Evolutionary conservation across 495 filamentous ascomycete genomes (phyloP).

Genomic region (Tuber umbilicatum): DNA sequence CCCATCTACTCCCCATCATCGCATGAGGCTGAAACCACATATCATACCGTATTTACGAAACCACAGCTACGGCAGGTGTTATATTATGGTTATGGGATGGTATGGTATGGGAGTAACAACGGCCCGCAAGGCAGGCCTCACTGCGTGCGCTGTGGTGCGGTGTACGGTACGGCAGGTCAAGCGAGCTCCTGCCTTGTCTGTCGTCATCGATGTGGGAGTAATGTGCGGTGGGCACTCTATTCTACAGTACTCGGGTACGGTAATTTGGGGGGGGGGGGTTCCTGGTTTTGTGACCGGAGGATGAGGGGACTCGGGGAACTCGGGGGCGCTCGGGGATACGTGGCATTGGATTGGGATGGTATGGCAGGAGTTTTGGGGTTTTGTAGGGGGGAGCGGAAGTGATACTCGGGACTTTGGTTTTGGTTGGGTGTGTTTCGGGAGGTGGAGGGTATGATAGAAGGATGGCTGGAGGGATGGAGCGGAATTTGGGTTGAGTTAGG

Average conservation of each 20-base stretch:
- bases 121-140: background rate
- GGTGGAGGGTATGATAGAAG: background rate
- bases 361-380: background rate
- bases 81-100: constrained; percentile 5
- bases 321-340: constrained; percentile 3
- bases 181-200: background rate
- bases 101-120: background rate
- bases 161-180: background rate
- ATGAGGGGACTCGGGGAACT: background rate
- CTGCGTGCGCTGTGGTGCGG: background rate
- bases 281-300: background rate
- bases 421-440: background rate
- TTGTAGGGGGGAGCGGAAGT: background rate
- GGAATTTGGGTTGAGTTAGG: constrained; percentile 1
- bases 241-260: background rate
- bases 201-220: background rate
- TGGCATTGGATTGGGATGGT: constrained; percentile 2
- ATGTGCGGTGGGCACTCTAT: background rate
- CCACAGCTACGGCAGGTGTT: background rate
- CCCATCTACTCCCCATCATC: background rate
- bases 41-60: constrained; percentile 2
- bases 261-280: background rate
- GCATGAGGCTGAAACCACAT: constrained; percentile 5
- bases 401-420: background rate
- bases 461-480: background rate